Conservation (phyloP, 768 basidiomycete genomes). For the Melanogaster broomeanus region DNA sequence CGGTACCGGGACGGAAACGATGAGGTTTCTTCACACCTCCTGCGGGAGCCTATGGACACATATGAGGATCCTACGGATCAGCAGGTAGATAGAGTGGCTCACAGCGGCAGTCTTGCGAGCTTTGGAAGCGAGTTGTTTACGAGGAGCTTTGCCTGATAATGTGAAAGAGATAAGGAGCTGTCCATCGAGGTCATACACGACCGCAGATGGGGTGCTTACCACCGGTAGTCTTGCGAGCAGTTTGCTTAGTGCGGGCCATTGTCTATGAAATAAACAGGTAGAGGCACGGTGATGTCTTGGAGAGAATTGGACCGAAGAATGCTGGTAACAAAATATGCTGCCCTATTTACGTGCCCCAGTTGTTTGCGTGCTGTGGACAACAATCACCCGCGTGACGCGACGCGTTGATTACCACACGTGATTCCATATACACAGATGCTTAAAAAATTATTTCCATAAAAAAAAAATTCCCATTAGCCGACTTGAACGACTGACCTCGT, state of each 20-base stretch:
- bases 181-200: not conserved
- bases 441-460: not conserved
- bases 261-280: slow-evolving; percentile 3
- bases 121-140: slow-evolving; percentile 62
- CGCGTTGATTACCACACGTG: slow-evolving; percentile 4
- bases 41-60: slow-evolving; percentile 40
- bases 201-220: slow-evolving; percentile 35
- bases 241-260: slow-evolving; percentile 81
- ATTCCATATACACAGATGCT: too few species aligned
- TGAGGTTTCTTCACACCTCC: slow-evolving; percentile 83
- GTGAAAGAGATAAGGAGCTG: not conserved
- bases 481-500: slow-evolving; percentile 70
- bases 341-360: slow-evolving; percentile 1
- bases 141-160: slow-evolving; percentile 53
- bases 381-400: slow-evolving; percentile 7
- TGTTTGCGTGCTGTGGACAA: not conserved
- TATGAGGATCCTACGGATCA: slow-evolving; percentile 9
- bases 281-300: too few species aligned
- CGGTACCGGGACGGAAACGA: slow-evolving; percentile 79
- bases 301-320: not conserved
- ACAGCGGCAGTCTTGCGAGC: slow-evolving; percentile 58
- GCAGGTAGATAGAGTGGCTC: slow-evolving; percentile 15
- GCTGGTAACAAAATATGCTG: not conserved
- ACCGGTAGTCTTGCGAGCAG: slow-evolving; percentile 81
- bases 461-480: slow-evolving; percentile 47